phyloP scores from a whole-genome alignment of 345 rosid species.

The Populus davidiana region DNA sequence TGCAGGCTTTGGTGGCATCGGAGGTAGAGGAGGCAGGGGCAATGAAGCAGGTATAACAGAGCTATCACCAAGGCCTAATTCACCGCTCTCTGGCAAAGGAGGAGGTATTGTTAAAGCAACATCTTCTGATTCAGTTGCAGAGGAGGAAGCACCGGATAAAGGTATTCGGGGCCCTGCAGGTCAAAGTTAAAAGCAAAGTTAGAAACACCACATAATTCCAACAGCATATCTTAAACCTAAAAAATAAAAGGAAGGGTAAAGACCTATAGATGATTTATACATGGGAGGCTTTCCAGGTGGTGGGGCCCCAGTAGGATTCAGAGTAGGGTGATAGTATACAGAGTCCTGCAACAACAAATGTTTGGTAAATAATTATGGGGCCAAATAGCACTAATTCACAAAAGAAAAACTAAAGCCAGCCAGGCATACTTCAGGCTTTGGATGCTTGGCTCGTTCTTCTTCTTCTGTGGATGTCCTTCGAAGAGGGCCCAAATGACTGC shows the following conservation, averaged over 20 bases:
- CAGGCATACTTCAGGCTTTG: slow-evolving; percentile 73
- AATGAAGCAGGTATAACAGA: slow-evolving; percentile 48
- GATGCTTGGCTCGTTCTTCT: slow-evolving; percentile 75
- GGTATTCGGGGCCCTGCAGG: slow-evolving; percentile 78
- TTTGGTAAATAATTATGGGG: slow-evolving; percentile 2
- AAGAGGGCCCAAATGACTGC: slow-evolving; percentile 91
- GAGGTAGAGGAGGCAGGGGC: slow-evolving; percentile 85
- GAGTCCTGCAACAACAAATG: slow-evolving; percentile 63
- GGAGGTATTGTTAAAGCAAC: slow-evolving; percentile 52
- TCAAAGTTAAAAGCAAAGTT: slow-evolving; percentile 11
- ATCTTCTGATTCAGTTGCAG: slow-evolving; percentile 59
- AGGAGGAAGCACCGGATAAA: slow-evolving; percentile 58
- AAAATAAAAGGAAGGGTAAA: neutral
- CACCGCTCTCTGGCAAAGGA: slow-evolving; percentile 57
- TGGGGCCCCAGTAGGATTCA: slow-evolving; percentile 97
- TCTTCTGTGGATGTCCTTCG: slow-evolving; percentile 79
- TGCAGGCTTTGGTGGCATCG: slow-evolving; percentile 69
- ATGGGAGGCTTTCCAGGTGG: slow-evolving; percentile 99
- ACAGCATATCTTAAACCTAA: neutral
- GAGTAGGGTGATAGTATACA: slow-evolving; percentile 90
- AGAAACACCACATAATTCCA: slow-evolving; percentile 7
- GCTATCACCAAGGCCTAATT: slow-evolving; percentile 37
- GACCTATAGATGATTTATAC: slow-evolving; percentile 89
- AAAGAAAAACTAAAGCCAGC: slow-evolving; percentile 15
- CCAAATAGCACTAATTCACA: slow-evolving; percentile 1